Base-by-base conservation (phyloP, 176 grass and related monocot species). In the Alloteropsis semialata region DNA sequence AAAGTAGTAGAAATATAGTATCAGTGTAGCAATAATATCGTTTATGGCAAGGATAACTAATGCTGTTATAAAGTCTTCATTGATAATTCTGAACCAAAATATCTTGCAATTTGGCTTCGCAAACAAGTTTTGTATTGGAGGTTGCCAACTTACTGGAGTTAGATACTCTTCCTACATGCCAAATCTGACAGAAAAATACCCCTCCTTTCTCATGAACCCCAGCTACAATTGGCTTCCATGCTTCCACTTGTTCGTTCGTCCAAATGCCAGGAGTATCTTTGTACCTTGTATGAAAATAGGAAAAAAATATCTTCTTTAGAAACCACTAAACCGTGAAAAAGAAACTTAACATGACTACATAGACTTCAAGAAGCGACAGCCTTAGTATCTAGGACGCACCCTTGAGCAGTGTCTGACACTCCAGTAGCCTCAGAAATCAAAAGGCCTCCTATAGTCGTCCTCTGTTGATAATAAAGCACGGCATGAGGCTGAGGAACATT, bases 361-460 rank as follows among this genome's bases (percentile, higher is more conserved):
- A 71, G 24, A 49, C 55, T 56, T 76, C 16, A 70, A 70, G 15
- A 81, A 89, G 17, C 17, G 10, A 29, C 10, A 76, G 39, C 24
- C 80, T 57, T 36, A 88, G 5, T 65, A 41, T 68, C 74, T 48
- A 59, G 55, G 0, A 65, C 69, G 19, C 43, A 95, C 88, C 91
- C 94, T 82, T 89, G 91, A 65, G 94, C 89, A 72, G 86, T 93
- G 43, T 93, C 91, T 13, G 94, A 97, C 41, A 97, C 45, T 63
- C 86, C 89, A 19, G 91, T 89, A 43, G 89, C 89, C 64, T 97
- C 89, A 22, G 89, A 72, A 34, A 91, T 87, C 18, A 97, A 43
- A 82, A 96, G 76, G 32, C 88, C 88, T 34, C 84, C 89, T 79
- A 89, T 85, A 50, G 83, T 78, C 56, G 88, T n/a, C 43, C 93